These are phyloP conservation scores for Leccinum boreale DNA, from an alignment of 768 basidiomycete species.

Conservation along the genomic window DNA sequence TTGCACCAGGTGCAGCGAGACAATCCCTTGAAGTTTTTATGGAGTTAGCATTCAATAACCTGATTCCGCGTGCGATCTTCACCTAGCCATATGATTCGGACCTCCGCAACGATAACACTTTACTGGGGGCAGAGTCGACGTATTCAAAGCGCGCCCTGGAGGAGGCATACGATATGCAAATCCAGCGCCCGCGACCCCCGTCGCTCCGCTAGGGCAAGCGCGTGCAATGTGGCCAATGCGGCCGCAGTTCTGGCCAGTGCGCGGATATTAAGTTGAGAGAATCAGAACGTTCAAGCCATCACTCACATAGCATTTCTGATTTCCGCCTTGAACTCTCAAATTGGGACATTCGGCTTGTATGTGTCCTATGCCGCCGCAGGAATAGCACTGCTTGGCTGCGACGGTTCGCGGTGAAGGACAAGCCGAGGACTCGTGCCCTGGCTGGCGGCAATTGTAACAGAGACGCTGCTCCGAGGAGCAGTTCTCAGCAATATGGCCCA, in stretches of 20 bases:
- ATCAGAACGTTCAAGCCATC: background rate
- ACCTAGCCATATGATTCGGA: constrained; percentile 85
- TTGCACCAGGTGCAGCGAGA: constrained; percentile 66
- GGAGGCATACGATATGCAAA: constrained; percentile 71
- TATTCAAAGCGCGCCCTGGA: constrained; percentile 72
- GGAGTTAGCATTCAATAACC: constrained; percentile 5
- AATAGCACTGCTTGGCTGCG: constrained; percentile 88
- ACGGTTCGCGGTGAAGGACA: constrained; percentile 83
- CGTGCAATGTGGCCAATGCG: constrained; percentile 83
- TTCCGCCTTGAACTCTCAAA: constrained; percentile 63
- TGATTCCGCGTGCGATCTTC: constrained; percentile 6
- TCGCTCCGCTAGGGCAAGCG: constrained; percentile 54
- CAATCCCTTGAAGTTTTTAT: constrained; percentile 57
- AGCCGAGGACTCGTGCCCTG: constrained; percentile 89
- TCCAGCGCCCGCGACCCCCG: constrained; percentile 35
- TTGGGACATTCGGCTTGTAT: constrained; percentile 86
- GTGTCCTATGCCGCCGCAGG: constrained; percentile 89
- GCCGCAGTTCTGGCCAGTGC: constrained; percentile 60
- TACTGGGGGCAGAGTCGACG: constrained; percentile 73
- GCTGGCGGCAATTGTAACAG: constrained; percentile 93
- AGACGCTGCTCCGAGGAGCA: constrained; percentile 86
- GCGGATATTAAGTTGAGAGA: constrained; percentile 2
- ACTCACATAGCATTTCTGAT: constrained; percentile 83
- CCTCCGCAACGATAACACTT: constrained; percentile 91
- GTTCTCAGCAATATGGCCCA: constrained; percentile 91